Percentiles rank a stretch among this genome's conserved stretches.
Evolutionary conservation across 331 rosid genomes (phyloP).

Genomic region (Saraca asoca): DNA sequence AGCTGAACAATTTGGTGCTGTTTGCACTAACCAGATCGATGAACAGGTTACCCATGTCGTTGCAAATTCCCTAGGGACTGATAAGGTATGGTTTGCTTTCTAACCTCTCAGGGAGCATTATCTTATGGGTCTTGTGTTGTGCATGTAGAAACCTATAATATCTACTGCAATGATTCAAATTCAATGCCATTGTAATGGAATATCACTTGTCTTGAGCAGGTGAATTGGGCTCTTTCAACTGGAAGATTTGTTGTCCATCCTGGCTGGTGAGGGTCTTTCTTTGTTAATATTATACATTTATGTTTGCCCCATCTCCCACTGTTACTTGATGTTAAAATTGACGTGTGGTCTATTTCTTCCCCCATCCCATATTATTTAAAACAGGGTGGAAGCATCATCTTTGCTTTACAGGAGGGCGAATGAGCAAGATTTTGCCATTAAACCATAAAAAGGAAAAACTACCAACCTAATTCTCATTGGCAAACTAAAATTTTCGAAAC

Average conservation of each 20-base stretch:
- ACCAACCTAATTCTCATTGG: constrained; percentile 45
- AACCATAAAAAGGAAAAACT: constrained; percentile 48
- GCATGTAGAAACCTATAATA: too few species aligned
- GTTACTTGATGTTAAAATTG: constrained; percentile 11
- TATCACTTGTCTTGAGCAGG: constrained; percentile 71
- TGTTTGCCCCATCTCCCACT: neutral
- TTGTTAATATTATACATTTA: neutral
- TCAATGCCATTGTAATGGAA: too few species aligned
- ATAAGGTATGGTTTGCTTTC: constrained; percentile 66
- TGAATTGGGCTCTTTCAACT: constrained; percentile 77
- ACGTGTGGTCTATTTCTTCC: constrained; percentile 26
- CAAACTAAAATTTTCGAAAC: constrained; percentile 57
- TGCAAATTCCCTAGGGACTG: constrained; percentile 89
- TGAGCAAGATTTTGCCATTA: constrained; percentile 88
- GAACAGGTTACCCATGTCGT: constrained; percentile 98
- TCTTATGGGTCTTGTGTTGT: too few species aligned
- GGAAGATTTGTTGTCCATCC: constrained; percentile 92
- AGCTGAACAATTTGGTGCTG: constrained; percentile 98
- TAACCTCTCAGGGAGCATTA: too few species aligned
- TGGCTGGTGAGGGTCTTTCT: constrained; percentile 70
- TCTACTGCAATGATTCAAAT: too few species aligned
- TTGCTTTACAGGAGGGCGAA: constrained; percentile 97
- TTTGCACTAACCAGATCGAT: constrained; percentile 78
- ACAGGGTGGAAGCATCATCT: constrained; percentile 99
- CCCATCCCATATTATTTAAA: constrained; percentile 22